These are phyloP conservation scores for Mortierella sp. DNA, from an alignment of 371 early-diverging fungal species.

Conservation along the genomic window DNA sequence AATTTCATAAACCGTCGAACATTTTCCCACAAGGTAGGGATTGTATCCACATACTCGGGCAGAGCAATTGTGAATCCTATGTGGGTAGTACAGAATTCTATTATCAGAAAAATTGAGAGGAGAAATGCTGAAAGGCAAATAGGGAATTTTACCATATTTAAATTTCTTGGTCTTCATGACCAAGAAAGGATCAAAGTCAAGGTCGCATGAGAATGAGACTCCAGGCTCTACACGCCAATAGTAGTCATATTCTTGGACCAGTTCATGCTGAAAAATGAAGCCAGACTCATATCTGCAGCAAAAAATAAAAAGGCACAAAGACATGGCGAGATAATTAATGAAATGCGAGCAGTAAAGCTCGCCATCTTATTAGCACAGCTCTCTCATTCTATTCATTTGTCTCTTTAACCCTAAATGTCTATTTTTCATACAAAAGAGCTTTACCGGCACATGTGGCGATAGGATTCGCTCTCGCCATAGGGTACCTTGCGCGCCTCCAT, in stretches of 20 bases:
- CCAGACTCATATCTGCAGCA: constrained; percentile 81
- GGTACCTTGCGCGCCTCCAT: constrained; percentile 75
- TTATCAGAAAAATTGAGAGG: neutral
- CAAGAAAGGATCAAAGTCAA: constrained; percentile 92
- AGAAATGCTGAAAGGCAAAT: neutral
- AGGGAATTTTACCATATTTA: constrained; percentile 74
- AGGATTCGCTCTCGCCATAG: constrained; percentile 89
- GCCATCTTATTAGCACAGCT: neutral
- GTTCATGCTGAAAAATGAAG: constrained; percentile 90
- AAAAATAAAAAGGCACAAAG: neutral
- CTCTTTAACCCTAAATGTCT: neutral
- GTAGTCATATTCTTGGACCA: constrained; percentile 84
- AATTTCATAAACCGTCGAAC: constrained; percentile 66
- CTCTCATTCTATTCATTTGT: neutral
- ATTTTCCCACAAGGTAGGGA: constrained; percentile 84
- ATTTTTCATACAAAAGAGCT: neutral
- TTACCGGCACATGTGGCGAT: constrained; percentile 95
- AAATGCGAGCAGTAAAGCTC: neutral
- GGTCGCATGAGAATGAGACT: constrained; percentile 89
- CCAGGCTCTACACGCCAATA: constrained; percentile 98
- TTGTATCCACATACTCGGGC: constrained; percentile 85
- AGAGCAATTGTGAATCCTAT: constrained; percentile 81
- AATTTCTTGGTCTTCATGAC: constrained; percentile 83
- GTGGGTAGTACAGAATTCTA: neutral
- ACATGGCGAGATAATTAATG: neutral